phyloP scores from a whole-genome alignment of 1,284 basidiomycete species.

The Ganoderma leucocontextum region DNA sequence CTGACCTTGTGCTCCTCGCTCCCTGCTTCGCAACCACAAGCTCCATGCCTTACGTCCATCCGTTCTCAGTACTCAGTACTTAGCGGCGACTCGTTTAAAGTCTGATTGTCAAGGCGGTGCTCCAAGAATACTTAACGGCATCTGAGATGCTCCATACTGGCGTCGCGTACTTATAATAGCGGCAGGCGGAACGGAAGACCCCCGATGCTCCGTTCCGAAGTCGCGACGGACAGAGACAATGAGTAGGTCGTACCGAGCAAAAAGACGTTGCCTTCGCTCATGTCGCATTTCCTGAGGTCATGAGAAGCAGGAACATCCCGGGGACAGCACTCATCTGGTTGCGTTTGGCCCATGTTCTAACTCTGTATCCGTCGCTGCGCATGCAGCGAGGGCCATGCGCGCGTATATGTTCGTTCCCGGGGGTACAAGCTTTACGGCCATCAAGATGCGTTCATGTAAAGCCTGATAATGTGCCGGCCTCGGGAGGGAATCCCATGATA shows the following conservation, averaged over 20 bases:
- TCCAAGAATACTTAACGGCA: conserved; percentile 12
- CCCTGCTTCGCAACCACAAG: neutral
- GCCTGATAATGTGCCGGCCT: neutral
- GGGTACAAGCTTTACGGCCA: neutral
- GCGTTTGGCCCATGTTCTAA: too few relatives aligned
- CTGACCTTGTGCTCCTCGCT: neutral
- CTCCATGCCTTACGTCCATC: neutral
- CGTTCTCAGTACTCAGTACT: neutral
- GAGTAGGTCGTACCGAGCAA: neutral
- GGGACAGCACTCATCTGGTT: neutral
- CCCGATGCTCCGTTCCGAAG: neutral
- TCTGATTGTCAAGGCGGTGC: conserved; percentile 13
- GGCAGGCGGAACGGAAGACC: neutral
- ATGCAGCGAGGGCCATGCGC: too few relatives aligned
- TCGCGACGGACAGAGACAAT: neutral
- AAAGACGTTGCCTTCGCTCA: neutral
- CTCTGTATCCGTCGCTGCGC: neutral
- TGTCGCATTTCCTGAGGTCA: neutral
- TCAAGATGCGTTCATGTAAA: neutral
- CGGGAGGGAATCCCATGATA: neutral
- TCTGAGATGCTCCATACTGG: conserved; percentile 1
- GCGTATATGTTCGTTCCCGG: neutral
- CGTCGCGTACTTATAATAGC: conserved; percentile 2
- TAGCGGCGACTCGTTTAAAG: conserved; percentile 11
- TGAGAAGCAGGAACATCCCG: neutral